Evolutionary conservation across 805 yeast genomes (phyloP).

Genomic region (Candida namnaoensis): DNA sequence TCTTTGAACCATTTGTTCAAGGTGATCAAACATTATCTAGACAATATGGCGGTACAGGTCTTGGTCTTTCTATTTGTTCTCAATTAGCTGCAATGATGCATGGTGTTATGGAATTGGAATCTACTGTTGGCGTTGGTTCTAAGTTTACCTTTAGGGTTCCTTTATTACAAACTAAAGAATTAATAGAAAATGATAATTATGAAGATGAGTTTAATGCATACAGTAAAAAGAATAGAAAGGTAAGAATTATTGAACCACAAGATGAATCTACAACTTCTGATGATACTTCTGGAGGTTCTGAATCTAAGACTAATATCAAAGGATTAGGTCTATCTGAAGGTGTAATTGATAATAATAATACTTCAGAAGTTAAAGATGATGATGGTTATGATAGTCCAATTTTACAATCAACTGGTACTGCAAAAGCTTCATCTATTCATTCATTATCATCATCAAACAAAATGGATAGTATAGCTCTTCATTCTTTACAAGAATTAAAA

Average conservation of each 20-base stretch:
- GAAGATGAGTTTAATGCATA: constrained; percentile 62
- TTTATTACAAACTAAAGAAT: constrained; percentile 41
- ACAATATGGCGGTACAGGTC: constrained; percentile 92
- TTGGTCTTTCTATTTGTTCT: constrained; percentile 83
- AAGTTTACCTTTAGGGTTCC: constrained; percentile 78
- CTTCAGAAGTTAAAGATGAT: not conserved
- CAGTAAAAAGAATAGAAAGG: constrained; percentile 40
- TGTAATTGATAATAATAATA: not conserved
- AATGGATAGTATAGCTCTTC: not conserved
- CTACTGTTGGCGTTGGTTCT: constrained; percentile 76
- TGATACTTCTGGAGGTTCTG: no score
- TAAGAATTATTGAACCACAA: constrained; percentile 23
- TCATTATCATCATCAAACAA: constrained; percentile 1
- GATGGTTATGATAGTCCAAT: constrained; percentile 20
- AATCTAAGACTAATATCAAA: no score
- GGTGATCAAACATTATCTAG: constrained; percentile 92
- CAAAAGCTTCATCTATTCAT: constrained; percentile 18
- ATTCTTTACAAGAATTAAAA: constrained; percentile 15
- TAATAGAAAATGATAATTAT: constrained; percentile 26
- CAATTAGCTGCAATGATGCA: constrained; percentile 89
- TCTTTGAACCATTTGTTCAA: constrained; percentile 94
- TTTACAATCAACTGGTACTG: constrained; percentile 31
- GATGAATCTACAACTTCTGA: no score
- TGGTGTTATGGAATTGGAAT: constrained; percentile 70
- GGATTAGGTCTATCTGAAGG: no score